Conservation (phyloP, 2,329 filamentous ascomycete species). For the Basipetospora sp. region DNA sequence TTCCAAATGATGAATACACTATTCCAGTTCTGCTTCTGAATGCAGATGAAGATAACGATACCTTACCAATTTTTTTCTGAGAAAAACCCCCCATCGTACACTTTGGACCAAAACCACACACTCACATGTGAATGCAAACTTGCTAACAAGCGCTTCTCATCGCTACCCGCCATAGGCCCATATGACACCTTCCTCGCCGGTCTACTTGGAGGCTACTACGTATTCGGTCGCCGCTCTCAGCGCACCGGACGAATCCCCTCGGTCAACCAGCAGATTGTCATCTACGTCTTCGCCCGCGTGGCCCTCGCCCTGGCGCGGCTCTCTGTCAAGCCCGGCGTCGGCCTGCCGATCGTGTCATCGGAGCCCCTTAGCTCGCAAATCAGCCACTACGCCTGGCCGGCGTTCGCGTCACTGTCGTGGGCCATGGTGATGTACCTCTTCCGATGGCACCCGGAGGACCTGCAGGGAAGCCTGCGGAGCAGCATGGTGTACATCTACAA, state of each 20-base stretch:
- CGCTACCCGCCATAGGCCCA: constrained; percentile 35
- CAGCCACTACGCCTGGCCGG: constrained; percentile 69
- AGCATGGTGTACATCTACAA: constrained; percentile 97
- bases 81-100: neutral
- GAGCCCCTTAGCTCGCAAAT: constrained; percentile 35
- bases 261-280: constrained; percentile 91
- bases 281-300: constrained; percentile 92
- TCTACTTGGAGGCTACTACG: constrained; percentile 75
- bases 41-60: neutral
- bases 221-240: constrained; percentile 58
- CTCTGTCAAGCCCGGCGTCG: constrained; percentile 50
- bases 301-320: constrained; percentile 71
- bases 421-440: constrained; percentile 92
- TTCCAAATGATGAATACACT: neutral
- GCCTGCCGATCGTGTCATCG: constrained; percentile 34
- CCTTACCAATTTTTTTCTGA: constrained; percentile 1
- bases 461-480: constrained; percentile 79
- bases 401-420: constrained; percentile 84
- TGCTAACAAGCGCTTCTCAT: neutral
- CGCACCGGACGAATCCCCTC: constrained; percentile 57
- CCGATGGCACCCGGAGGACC: constrained; percentile 74
- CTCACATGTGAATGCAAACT: too few relatives aligned
- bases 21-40: neutral
- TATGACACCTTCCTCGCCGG: constrained; percentile 81
- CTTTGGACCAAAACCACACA: too few relatives aligned